Evolutionary conservation across 257 asterid genomes (phyloP), one percentile per base, ranked within the genome.

Genomic region (Cinchona pubescens): DNA sequence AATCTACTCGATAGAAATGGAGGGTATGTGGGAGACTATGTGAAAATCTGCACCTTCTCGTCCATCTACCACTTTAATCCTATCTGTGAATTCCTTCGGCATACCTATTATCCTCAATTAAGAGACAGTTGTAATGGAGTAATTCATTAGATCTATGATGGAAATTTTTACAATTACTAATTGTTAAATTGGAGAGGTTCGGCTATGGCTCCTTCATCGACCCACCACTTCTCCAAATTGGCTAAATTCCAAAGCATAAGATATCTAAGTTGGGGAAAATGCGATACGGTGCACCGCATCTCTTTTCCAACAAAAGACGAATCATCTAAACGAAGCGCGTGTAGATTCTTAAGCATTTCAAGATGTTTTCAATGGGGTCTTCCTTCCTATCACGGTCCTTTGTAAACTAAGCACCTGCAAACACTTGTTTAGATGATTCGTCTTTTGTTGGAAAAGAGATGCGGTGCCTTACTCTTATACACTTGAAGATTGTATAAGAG

Each of bases 151-250:
- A n/a, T n/a, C n/a, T n/a, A 3, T 4, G 18, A 49, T 51, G 7
- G 55, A 81, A 3, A 7, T 60, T 51, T 0, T 3, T 7, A 42
- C 81, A 81, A 1, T 34, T 3, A 5, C 2, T 11, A 25, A 81
- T 73, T 4, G 2, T 6, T 46, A 80, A 16, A n/a, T 0, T 7
- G 60, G 38, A 56, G 40, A 81, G 81, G 42, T 58, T 59, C 29
- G 34, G 76, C 84, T n/a, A 81, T 65, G 49, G 81, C 81, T 59
- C 75, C 81, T n/a, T 77, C 62, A 1, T 77, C 59, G 29, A 81
- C 71, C 21, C 3, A 29, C 79, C 84, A 81, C 4, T 43, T 56
- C 51, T 72, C 72, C 46, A 73, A 16, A 32, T 75, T 48, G 1
- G 5, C 7, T 74, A 76, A 58, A 12, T 12, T 1, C 3, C 0